A percentile compares a stretch with the other conserved stretches of the same genome.
Conservation (phyloP, 768 basidiomycete genomes). For the Pulveroboletus ravenelii region DNA sequence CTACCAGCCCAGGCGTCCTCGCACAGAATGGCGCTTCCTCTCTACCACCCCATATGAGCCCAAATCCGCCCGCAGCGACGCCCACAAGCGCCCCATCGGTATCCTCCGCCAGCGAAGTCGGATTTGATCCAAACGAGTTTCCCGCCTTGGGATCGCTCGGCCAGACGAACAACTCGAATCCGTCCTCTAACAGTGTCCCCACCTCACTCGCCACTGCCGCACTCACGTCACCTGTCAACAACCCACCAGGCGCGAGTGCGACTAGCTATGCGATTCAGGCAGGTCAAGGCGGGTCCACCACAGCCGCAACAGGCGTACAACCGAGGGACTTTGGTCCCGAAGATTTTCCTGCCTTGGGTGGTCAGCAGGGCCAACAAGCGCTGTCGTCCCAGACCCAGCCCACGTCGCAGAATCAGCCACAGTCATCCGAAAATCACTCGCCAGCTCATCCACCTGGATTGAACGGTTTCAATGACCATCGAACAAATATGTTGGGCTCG, state of each 20-base stretch:
- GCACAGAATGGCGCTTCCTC: conserved; percentile 53
- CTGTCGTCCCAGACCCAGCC: conserved; percentile 25
- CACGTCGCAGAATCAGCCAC: conserved; percentile 28
- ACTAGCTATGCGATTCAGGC: conserved; percentile 84
- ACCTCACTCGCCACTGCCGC: conserved; percentile 18
- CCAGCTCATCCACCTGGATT: conserved; percentile 68
- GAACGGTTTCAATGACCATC: conserved; percentile 58
- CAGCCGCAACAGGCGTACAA: conserved; percentile 10
- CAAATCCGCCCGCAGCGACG: conserved; percentile 36
- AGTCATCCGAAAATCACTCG: conserved; percentile 31
- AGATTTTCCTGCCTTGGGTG: conserved; percentile 85
- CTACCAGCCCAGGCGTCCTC: conserved; percentile 38
- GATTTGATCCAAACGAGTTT: conserved; percentile 82
- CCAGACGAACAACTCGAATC: conserved; percentile 39
- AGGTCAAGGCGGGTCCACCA: conserved; percentile 42
- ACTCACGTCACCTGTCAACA: conserved; percentile 26
- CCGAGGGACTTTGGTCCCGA: conserved; percentile 63
- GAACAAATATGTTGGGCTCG: conserved; percentile 53
- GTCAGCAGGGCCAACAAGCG: conserved; percentile 41
- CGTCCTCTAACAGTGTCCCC: conserved; percentile 30
- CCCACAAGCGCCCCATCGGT: conserved; percentile 51
- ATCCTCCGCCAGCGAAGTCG: conserved; percentile 68
- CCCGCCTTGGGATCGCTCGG: conserved; percentile 75
- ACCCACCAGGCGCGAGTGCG: conserved; percentile 30
- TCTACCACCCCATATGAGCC: conserved; percentile 55